phyloP scores from a whole-genome alignment of 2,329 filamentous ascomycete species.

The Penicillium hesseltinei region DNA sequence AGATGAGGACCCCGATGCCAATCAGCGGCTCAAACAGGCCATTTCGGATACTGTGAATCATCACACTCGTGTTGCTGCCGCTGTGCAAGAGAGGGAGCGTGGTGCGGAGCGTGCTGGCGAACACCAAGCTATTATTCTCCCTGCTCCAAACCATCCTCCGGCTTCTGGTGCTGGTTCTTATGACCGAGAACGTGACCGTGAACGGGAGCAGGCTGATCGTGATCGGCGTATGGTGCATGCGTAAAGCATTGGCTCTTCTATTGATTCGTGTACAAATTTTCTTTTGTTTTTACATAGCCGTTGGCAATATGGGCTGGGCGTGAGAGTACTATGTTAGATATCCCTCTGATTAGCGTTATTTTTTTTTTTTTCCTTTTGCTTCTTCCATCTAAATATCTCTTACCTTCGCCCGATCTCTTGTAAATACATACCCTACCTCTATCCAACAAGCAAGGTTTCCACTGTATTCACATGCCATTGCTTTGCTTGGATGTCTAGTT shows the following conservation, averaged over 20 bases:
- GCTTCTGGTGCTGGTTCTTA: neutral
- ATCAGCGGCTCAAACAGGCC: constrained; percentile 42
- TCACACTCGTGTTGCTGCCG: constrained; percentile 36
- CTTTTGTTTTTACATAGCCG: constrained; percentile 10
- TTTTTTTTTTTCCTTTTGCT: neutral
- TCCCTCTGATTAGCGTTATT: constrained; percentile 8
- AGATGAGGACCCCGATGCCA: constrained; percentile 41
- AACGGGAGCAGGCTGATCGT: constrained; percentile 21
- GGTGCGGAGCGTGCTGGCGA: constrained; percentile 23
- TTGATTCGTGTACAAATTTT: constrained; percentile 11
- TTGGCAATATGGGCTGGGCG: constrained; percentile 14
- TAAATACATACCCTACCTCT: neutral
- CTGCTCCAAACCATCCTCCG: neutral
- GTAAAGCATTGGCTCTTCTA: constrained; percentile 8
- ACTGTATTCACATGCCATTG: neutral
- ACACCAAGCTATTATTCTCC: neutral
- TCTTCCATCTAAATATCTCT: neutral
- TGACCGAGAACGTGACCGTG: constrained; percentile 8
- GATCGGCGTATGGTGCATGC: constrained; percentile 32
- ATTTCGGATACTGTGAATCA: constrained; percentile 45
- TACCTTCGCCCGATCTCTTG: neutral
- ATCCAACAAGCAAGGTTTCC: neutral
- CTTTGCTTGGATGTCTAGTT: neutral
- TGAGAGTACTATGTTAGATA: constrained; percentile 11
- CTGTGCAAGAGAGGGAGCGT: constrained; percentile 31